phyloP scores from a whole-genome alignment of 768 basidiomycete species.

The Wakefieldia striispora region DNA sequence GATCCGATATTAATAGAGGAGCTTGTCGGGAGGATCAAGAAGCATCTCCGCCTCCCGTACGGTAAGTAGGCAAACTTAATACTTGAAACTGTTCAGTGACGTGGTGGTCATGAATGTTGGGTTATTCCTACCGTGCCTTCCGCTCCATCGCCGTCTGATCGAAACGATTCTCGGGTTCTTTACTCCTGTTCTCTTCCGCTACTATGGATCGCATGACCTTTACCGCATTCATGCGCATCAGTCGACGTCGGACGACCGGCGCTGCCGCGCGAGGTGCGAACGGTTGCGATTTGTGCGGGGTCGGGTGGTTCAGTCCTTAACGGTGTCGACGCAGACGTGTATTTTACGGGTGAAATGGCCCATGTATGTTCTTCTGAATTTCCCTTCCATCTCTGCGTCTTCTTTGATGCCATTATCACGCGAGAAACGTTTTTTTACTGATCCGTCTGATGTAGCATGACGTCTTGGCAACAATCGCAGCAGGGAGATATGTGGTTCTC shows the following conservation, averaged over 20 bases:
- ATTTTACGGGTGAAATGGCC: conserved; percentile 90
- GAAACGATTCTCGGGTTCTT: conserved; percentile 15
- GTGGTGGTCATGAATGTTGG: background rate
- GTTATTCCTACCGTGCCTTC: background rate
- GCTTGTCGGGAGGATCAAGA: conserved; percentile 68
- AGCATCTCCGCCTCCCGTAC: conserved; percentile 55
- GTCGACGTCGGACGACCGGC: conserved; percentile 66
- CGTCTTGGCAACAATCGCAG: conserved; percentile 75
- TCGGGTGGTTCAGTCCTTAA: conserved; percentile 78
- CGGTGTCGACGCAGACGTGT: conserved; percentile 76
- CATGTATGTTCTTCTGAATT: conserved; percentile 55
- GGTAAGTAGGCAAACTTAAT: conserved; percentile 39
- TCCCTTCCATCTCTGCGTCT: conserved; percentile 19
- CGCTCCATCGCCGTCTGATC: conserved; percentile 7
- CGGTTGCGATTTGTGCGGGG: conserved; percentile 90
- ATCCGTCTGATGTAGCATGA: conserved; percentile 62
- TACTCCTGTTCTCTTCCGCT: conserved; percentile 18
- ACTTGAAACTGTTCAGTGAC: conserved; percentile 14
- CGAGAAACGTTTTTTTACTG: conserved; percentile 1
- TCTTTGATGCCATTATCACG: background rate
- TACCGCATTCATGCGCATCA: conserved; percentile 25
- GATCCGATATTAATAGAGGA: conserved; percentile 57
- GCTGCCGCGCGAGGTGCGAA: conserved; percentile 39
- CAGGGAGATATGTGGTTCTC: conserved; percentile 77
- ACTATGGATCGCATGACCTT: conserved; percentile 2